Evolutionary conservation across 352 stramenopile species (phyloP).

Genomic region (Phytophthora meadii): DNA sequence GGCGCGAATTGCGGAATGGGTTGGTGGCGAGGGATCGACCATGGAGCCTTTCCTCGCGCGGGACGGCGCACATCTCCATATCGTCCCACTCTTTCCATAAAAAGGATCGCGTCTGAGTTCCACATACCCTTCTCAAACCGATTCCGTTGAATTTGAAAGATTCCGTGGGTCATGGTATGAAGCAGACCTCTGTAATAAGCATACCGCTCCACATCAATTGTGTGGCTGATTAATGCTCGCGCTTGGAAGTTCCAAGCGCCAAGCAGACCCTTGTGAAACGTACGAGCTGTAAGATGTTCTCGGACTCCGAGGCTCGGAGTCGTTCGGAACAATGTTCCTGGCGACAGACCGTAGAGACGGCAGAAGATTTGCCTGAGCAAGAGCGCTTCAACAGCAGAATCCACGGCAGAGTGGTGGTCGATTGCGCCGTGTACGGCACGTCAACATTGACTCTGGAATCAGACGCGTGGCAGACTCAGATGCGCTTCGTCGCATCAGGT

Average conservation of each 20-base stretch:
- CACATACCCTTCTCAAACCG: constrained; percentile 5
- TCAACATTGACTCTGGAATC: neutral
- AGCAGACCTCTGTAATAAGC: neutral
- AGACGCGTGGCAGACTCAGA: constrained; percentile 14
- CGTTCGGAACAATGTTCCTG: neutral
- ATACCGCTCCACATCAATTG: constrained; percentile 10
- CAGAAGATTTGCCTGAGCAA: constrained; percentile 1
- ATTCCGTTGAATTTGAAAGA: constrained; percentile 3
- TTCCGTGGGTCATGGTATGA: neutral
- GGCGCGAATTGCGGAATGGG: constrained; percentile 23
- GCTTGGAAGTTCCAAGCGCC: neutral
- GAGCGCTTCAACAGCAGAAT: constrained; percentile 5
- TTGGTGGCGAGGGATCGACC: constrained; percentile 21
- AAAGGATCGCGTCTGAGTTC: constrained; percentile 16
- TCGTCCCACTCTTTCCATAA: constrained; percentile 27
- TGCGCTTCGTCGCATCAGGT: constrained; percentile 7
- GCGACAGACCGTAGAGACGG: constrained; percentile 4
- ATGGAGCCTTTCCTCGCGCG: neutral
- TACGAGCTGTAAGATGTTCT: too few relatives aligned
- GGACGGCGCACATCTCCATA: constrained; percentile 17
- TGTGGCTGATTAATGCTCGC: neutral
- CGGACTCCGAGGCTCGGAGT: too few relatives aligned
- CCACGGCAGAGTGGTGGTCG: neutral
- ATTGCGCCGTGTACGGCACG: too few relatives aligned
- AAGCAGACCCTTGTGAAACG: too few relatives aligned